Conservation (phyloP, 2,329 filamentous ascomycete genomes). For the Ceratocystis lukuohia region DNA sequence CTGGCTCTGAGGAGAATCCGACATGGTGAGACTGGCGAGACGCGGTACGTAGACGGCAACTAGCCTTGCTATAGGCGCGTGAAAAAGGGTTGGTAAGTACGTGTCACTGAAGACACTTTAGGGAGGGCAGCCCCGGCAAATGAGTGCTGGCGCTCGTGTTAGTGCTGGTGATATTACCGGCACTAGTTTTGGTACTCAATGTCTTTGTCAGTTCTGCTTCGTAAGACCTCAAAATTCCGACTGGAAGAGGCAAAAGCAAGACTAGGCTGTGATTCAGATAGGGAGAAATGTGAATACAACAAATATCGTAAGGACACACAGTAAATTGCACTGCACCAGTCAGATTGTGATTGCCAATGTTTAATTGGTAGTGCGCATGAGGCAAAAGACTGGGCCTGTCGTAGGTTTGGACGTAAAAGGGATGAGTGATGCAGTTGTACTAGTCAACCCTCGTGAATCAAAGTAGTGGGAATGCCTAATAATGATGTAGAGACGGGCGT, state of each 20-base stretch:
- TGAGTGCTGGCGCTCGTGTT: background rate
- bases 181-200: background rate
- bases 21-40: constrained; percentile 42
- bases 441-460: background rate
- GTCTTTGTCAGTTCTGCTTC: background rate
- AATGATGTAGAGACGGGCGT: background rate
- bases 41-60: background rate
- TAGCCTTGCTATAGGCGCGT: background rate
- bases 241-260: background rate
- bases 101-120: background rate
- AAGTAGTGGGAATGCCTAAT: background rate
- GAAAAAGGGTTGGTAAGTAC: background rate
- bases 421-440: background rate
- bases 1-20: constrained; percentile 52
- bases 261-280: background rate
- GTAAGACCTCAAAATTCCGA: background rate
- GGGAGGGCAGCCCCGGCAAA: background rate
- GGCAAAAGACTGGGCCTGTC: background rate
- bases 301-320: background rate
- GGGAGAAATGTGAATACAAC: background rate
- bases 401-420: background rate
- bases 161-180: too few species aligned
- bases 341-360: background rate
- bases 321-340: background rate
- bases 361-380: background rate